Base-by-base conservation (phyloP, 495 filamentous ascomycete species). In the Pyrenula massariospora region DNA sequence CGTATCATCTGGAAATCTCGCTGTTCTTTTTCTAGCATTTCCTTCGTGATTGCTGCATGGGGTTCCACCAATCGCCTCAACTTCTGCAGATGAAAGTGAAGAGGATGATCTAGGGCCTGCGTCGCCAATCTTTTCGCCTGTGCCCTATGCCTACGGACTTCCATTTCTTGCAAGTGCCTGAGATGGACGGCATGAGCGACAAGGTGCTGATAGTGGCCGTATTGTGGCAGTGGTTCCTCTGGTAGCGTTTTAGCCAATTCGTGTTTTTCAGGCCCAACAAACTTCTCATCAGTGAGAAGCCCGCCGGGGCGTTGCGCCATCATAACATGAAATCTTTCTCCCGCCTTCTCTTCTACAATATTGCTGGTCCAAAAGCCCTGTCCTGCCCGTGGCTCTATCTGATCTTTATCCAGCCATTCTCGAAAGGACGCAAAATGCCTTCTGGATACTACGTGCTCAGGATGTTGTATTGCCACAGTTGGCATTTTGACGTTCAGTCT, bases 121-220 rank as follows among this genome's bases (percentile, higher is more conserved):
- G 64, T 31, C 10, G 85, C 86, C 24, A 87, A 59, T 22, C 76
- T 72, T 64, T 85, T 90, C 8, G 88, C 88, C n/a, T 74, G 66
- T 36, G 68, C 70, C 25, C 72, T 74, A 63, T 97, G 94, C 12
- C 84, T 79, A 59, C 78, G 80, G 56, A 86, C 81, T 66, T 97
- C 94, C 54, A 82, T 76, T 22, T 84, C 70, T 73, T 96, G 77
- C 47, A 95, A 73, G 59, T 79, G 84, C 48, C 88, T 82, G 62
- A 97, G 91, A 60, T 89, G 81, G 11, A 87, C 59, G 50, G 88
- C 89, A 61, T 95, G 90, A 12, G 84, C 82, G 48, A 88, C 78
- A 8, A 97, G 76, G 63, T 96, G 87, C 63, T 96, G 91, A 56
- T 81, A 78, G 63, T 96, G 91, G 15, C 84, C 83, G 71, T 88